Percentiles rank a stretch among this genome's conserved stretches.
These are phyloP conservation scores for Asterophora parasitica DNA, from an alignment of 768 basidiomycete species.

Conservation along the genomic window DNA sequence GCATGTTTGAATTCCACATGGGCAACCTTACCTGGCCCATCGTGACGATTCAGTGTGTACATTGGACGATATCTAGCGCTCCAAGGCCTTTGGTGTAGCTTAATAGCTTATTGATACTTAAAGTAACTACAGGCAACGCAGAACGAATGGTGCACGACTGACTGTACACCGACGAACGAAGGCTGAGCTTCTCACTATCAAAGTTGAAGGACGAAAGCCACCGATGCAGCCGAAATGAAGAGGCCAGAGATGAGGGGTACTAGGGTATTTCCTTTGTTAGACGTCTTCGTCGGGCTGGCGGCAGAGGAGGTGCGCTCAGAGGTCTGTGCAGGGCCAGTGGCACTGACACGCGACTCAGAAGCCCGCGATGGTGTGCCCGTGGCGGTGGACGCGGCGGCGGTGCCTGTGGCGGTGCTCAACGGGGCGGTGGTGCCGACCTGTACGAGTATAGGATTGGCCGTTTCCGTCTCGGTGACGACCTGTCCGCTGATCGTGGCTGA, in stretches of 20 bases:
- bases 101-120: background rate
- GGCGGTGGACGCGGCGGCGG: background rate
- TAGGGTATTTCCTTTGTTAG: background rate
- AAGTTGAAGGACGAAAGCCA: background rate
- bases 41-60: background rate
- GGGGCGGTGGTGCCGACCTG: conserved; percentile 17
- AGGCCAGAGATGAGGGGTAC: conserved; percentile 9
- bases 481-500: conserved; percentile 14
- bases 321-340: conserved; percentile 8
- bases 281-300: conserved; percentile 15
- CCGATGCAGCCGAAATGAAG: conserved; percentile 6
- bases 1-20: conserved; percentile 3
- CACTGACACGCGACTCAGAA: conserved; percentile 1
- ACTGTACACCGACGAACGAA: background rate
- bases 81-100: background rate
- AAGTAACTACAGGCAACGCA: too few relatives aligned
- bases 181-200: background rate
- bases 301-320: conserved; percentile 14
- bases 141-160: too few relatives aligned
- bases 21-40: background rate
- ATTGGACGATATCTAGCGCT: background rate
- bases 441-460: conserved; percentile 10
- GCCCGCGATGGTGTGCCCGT: conserved; percentile 5
- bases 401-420: background rate
- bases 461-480: conserved; percentile 17